phyloP scores from a whole-genome alignment of 1,284 basidiomycete species.

The Boletus albobrunnescens region DNA sequence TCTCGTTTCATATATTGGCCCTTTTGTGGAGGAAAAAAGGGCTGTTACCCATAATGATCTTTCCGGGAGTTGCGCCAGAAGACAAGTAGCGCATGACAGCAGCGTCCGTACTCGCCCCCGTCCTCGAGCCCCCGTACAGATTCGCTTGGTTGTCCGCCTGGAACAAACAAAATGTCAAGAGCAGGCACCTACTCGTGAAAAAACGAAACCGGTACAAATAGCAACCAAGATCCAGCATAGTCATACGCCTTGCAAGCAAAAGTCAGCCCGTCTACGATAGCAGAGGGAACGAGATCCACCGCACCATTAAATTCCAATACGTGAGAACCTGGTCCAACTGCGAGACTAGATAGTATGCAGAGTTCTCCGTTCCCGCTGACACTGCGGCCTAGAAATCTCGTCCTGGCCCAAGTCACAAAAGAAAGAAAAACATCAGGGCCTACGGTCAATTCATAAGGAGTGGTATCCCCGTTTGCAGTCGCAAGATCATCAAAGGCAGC shows the following conservation, averaged over 20 bases:
- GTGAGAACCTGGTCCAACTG: conserved; percentile 74
- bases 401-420: background rate
- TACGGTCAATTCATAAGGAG: conserved; percentile 56
- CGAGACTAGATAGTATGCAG: conserved; percentile 59
- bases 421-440: background rate
- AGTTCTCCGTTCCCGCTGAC: conserved; percentile 65
- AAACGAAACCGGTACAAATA: conserved; percentile 33
- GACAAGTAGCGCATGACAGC: conserved; percentile 66
- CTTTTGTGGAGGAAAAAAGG: background rate
- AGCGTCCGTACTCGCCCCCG: conserved; percentile 64
- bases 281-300: conserved; percentile 3
- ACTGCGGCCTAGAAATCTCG: conserved; percentile 37
- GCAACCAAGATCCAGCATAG: conserved; percentile 69
- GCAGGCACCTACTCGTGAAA: background rate
- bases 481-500: conserved; percentile 51
- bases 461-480: conserved; percentile 52
- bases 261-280: conserved; percentile 1
- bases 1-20: background rate
- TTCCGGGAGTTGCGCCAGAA: conserved; percentile 65
- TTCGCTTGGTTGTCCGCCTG: conserved; percentile 79
- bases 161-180: conserved; percentile 3
- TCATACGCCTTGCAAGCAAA: conserved; percentile 60
- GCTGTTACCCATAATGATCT: conserved; percentile 71
- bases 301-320: conserved; percentile 92
- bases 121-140: conserved; percentile 63